These are phyloP conservation scores for Populus simonii DNA, from an alignment of 345 rosid genomes.

Conservation along the genomic window DNA sequence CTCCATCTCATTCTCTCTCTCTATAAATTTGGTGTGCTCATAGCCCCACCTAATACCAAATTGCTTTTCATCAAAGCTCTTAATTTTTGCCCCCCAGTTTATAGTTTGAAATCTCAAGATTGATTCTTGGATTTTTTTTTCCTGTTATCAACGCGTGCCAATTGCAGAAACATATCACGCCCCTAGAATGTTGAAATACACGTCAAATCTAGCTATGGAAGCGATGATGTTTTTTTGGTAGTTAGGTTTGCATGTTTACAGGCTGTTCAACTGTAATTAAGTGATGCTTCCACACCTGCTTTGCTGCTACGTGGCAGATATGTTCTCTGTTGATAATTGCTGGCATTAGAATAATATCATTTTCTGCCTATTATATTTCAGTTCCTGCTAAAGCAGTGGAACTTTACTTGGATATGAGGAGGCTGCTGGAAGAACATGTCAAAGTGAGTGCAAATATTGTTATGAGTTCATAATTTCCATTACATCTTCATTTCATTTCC, in stretches of 20 bases:
- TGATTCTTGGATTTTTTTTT: background rate
- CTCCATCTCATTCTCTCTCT: background rate
- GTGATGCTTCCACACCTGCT: conserved; percentile 1
- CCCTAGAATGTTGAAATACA: background rate
- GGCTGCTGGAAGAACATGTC: conserved; percentile 70
- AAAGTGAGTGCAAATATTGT: conserved; percentile 39
- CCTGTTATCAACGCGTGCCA: background rate
- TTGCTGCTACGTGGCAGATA: background rate
- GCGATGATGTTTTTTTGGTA: background rate
- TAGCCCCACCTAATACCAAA: background rate
- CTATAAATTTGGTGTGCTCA: no score
- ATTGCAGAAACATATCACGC: background rate
- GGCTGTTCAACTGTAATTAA: background rate
- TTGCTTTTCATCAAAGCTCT: background rate
- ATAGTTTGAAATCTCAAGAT: background rate
- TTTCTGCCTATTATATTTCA: conserved; percentile 33
- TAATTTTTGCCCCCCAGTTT: background rate
- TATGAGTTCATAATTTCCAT: background rate
- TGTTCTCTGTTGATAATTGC: background rate
- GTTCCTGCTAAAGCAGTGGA: conserved; percentile 80
- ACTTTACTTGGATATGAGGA: conserved; percentile 81
- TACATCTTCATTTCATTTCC: background rate
- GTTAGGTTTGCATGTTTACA: background rate
- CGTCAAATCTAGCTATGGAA: background rate
- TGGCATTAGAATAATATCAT: background rate